phyloP scores from a whole-genome alignment of 495 filamentous ascomycete species.

The Darksidea phi region DNA sequence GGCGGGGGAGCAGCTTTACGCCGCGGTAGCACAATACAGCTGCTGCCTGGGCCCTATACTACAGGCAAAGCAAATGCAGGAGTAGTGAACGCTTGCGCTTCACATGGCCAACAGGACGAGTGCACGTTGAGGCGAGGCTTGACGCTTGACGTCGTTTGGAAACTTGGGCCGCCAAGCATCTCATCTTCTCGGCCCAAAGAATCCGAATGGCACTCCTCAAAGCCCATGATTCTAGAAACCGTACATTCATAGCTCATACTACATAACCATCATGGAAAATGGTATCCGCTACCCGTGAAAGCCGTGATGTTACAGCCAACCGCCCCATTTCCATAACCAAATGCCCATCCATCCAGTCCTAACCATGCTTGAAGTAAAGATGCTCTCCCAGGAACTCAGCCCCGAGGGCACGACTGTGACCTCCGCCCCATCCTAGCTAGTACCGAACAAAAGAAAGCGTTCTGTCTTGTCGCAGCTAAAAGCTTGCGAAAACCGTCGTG shows the following conservation, averaged over 20 bases:
- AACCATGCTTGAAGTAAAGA: background rate
- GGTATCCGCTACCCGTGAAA: background rate
- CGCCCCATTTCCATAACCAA: background rate
- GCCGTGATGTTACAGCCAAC: background rate
- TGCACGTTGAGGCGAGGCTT: no score
- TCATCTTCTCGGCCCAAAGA: background rate
- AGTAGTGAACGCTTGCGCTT: no score
- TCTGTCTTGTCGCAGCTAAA: background rate
- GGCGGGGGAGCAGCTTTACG: no score
- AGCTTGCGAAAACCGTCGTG: no score
- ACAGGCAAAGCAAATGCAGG: no score
- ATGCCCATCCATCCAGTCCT: background rate
- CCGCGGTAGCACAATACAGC: no score
- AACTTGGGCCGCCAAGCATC: no score
- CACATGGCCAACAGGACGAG: no score
- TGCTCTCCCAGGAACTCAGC: no score
- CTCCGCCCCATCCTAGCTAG: background rate
- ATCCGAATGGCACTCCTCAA: background rate
- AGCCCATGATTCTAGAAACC: background rate
- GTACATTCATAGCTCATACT: slow-evolving; percentile 30
- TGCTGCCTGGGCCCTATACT: no score
- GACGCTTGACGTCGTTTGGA: no score
- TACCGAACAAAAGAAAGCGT: background rate
- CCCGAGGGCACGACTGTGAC: background rate
- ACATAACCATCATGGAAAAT: background rate